Conservation (phyloP, 1,284 basidiomycete genomes). For the Ganoderma sp. region DNA sequence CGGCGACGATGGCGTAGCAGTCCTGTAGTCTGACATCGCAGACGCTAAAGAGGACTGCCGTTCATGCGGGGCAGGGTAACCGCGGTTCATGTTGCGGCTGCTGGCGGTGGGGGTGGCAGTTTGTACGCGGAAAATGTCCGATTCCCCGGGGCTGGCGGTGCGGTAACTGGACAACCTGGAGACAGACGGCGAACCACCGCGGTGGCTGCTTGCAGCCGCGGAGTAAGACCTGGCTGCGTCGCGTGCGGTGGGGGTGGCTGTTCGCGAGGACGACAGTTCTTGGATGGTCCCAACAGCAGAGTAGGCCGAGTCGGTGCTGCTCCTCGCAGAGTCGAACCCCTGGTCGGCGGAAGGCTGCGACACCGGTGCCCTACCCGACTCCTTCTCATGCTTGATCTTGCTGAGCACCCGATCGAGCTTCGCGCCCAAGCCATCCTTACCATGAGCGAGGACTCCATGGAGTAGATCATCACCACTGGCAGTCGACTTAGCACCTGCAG, state of each 20-base stretch:
- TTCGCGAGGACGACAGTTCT: slow-evolving; percentile 31
- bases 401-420: slow-evolving; percentile 81
- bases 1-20: slow-evolving; percentile 44
- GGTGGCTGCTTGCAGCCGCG: slow-evolving; percentile 35
- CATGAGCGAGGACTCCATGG: slow-evolving; percentile 61
- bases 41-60: slow-evolving; percentile 70
- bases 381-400: slow-evolving; percentile 67
- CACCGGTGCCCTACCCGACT: slow-evolving; percentile 33
- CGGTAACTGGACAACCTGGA: slow-evolving; percentile 40
- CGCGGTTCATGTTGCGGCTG: slow-evolving; percentile 19
- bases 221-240: slow-evolving; percentile 31
- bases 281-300: slow-evolving; percentile 52
- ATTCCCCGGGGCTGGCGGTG: slow-evolving; percentile 39
- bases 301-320: slow-evolving; percentile 61
- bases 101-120: slow-evolving; percentile 36
- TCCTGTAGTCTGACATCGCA: slow-evolving; percentile 69
- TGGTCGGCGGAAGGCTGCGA: slow-evolving; percentile 33
- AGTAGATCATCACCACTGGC: slow-evolving; percentile 63
- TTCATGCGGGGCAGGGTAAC: slow-evolving; percentile 39
- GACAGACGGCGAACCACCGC: slow-evolving; percentile 36
- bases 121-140: slow-evolving; percentile 33
- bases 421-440: slow-evolving; percentile 66
- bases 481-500: slow-evolving; percentile 38
- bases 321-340: slow-evolving; percentile 41
- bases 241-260: slow-evolving; percentile 38